Base-by-base conservation (phyloP, 306 rosid species). In the Coriaria nepalensis region DNA sequence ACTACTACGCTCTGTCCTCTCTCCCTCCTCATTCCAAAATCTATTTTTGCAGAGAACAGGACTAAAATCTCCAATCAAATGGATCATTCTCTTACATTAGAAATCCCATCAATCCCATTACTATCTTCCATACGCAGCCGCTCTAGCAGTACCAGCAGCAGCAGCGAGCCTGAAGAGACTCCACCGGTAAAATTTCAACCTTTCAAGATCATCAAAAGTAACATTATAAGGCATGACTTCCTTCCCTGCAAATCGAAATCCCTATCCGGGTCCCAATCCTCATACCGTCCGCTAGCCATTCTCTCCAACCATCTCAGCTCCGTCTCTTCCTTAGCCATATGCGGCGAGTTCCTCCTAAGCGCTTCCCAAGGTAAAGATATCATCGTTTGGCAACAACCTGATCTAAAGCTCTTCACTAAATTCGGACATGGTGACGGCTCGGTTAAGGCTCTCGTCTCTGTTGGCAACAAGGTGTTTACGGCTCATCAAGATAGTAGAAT, bases 391-490 rank as follows among this genome's bases (percentile, higher is more conserved):
- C 93, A 90, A 33, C 93, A 90, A 46, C 97, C 93, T 11, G 92
- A 84, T 55, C 67, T 90, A 40, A 77, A 60, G 71, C 47, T 68
- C 8, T 85, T 84, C 43, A 67, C 90, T 0, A 72, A 77, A 56
- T 90, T 90, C 35, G 97, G 97, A 8, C 93, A 83, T 20, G 97
- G 97, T 0, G 93, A 78, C 4, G 97, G 97, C 0, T 81, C 93
- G 0, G 93, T 90, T 0, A 90, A 90, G 41, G 95, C 97, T 0
- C 76, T 90, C 6, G 97, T 66, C 9, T 51, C 81, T 0, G 64
- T 73, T 4, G 94, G 86, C 0, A 78, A 63, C 78, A 74, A 67
- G 66, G 87, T 87, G 2, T 87, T 87, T 46, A 78, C 96, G 0
- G 94, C 96, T 0, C 94, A 83, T 44, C 96, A 87, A 53, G 96